Evolutionary conservation across 2,329 filamentous ascomycete genomes (phyloP), one percentile per base, ranked within the genome.

Genomic region (Ilyonectria sp.): DNA sequence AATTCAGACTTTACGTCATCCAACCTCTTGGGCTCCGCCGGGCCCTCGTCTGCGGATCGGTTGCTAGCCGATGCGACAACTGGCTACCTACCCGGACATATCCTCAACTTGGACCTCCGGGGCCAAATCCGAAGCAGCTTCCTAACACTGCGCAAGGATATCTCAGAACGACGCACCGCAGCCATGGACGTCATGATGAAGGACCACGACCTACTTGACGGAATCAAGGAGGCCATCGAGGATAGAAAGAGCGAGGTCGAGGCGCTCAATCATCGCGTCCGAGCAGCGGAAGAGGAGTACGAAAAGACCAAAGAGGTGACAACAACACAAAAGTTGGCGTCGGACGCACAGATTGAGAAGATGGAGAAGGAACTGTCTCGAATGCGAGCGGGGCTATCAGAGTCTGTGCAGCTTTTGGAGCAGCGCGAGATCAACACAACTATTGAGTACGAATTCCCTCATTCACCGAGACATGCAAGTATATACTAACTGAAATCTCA

Each of bases 351-450:
- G 80, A 97, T 99, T 75, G 96, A 99, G 82, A 96, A 96, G 85
- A 97, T 98, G 92, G 96, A 99, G 83, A 98, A 97, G 82, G 95
- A 99, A 80, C 85, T 99, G n/a, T 93, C 93, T 53, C 94, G 94
- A 79, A 97, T 98, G 94, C 89, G 95, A 47, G 89, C 92, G 2
- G 92, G 92, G 11, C 85, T 98, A 33, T 92, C 90, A 3, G 95
- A 98, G 80, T 94, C 91, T 37, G 93, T 98, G 60, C 94, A 98
- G 81, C 82, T 97, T 54, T 92, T 98, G 88, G 94, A 98, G 80
- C 95, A 98, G 81, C 88, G 94, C 62, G 95, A 98, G 84, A 97
- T 98, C 89, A 97, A 95, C 75, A 96, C 94, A 13, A 97, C 95
- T 68, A 96, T 98, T 74, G 95, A 98, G 93, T 95, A 85, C 78